phyloP scores from a whole-genome alignment of 257 asterid genomes.

The Henckelia pumila region DNA sequence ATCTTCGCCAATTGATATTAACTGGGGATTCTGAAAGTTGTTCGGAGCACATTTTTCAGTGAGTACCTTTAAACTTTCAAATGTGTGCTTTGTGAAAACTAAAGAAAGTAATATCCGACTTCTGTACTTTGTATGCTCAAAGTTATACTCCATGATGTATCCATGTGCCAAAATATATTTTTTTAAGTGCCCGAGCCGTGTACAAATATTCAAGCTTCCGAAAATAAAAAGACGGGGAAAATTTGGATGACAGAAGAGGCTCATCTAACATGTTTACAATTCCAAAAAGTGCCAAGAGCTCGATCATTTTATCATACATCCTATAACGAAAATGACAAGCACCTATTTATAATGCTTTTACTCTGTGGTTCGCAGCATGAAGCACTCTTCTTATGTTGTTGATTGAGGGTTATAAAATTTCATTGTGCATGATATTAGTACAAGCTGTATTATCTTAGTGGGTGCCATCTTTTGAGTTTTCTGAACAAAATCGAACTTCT shows the following conservation, averaged over 20 bases:
- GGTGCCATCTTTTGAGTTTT: constrained; percentile 6
- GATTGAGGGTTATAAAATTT: background rate
- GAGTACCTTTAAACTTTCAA: constrained; percentile 36
- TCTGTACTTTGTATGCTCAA: constrained; percentile 5
- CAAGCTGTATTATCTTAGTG: background rate
- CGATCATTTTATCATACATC: background rate
- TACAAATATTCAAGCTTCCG: no score
- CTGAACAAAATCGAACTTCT: constrained; percentile 20
- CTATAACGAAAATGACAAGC: no score
- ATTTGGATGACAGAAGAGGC: no score
- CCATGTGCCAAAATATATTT: background rate
- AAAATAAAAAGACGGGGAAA: no score
- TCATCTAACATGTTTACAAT: background rate
- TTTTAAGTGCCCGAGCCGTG: background rate
- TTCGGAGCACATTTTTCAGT: constrained; percentile 80
- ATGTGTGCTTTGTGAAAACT: constrained; percentile 16
- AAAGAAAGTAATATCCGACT: constrained; percentile 7
- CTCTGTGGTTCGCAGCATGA: background rate
- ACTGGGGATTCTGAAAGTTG: constrained; percentile 86
- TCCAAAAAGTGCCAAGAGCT: background rate
- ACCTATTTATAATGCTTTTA: background rate
- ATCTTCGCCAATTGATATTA: constrained; percentile 86
- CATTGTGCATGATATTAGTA: background rate
- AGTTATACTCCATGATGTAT: background rate
- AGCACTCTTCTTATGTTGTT: background rate